phyloP scores from a whole-genome alignment of 345 rosid genomes.

The Gossypium turneri region DNA sequence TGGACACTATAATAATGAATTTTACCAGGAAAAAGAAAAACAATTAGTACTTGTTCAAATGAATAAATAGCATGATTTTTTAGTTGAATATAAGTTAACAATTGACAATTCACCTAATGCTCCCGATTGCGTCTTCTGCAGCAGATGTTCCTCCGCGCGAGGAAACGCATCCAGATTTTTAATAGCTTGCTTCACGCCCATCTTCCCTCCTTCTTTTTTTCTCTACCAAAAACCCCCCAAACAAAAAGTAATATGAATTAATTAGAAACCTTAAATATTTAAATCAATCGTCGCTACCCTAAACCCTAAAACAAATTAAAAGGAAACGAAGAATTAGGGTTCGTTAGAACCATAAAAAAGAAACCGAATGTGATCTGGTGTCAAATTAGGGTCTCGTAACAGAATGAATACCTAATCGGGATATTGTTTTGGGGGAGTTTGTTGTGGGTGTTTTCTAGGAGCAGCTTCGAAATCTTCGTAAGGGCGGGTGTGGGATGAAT shows the following conservation, averaged over 20 bases:
- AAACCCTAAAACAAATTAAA: conserved; percentile 1
- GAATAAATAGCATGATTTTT: background rate
- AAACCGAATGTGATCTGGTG: background rate
- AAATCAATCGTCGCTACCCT: background rate
- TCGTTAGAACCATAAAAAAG: background rate
- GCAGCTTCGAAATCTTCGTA: conserved; percentile 3
- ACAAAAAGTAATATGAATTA: background rate
- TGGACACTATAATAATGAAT: conserved; percentile 54
- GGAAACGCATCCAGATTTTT: conserved; percentile 92
- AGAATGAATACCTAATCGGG: background rate
- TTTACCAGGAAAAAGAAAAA: background rate
- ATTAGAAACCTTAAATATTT: background rate
- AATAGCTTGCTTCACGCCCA: conserved; percentile 83
- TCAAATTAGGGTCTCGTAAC: background rate
- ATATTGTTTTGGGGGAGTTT: background rate
- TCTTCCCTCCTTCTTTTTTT: conserved; percentile 20
- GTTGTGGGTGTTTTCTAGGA: too few relatives aligned
- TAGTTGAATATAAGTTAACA: background rate
- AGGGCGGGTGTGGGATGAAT: background rate
- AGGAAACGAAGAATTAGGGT: background rate
- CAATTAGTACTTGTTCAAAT: background rate
- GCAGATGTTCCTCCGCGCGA: conserved; percentile 90
- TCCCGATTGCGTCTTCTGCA: conserved; percentile 95
- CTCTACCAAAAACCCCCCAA: background rate
- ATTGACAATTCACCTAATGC: conserved; percentile 54